These are phyloP conservation scores for Limnanthes douglasii DNA, from an alignment of 345 rosid genomes.

Conservation along the genomic window DNA sequence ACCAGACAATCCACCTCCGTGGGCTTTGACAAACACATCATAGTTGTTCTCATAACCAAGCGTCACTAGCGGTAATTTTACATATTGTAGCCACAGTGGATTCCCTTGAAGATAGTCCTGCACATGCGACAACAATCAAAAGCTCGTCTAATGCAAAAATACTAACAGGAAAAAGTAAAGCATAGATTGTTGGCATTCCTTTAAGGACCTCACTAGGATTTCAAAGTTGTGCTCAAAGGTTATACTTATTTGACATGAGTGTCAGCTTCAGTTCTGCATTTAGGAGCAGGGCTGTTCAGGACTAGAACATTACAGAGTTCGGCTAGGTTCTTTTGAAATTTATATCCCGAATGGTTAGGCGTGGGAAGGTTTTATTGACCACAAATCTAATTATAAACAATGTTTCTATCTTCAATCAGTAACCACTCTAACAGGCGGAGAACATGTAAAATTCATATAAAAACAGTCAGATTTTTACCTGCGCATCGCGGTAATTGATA, in stretches of 20 bases:
- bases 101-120: constrained; percentile 98
- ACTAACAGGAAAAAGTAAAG: not conserved
- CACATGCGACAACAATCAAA: not conserved
- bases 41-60: constrained; percentile 79
- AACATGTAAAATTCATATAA: too few relatives aligned
- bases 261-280: too few relatives aligned
- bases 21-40: constrained; percentile 86
- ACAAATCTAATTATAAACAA: constrained; percentile 2
- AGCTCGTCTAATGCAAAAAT: not conserved
- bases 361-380: constrained; percentile 3
- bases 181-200: not conserved
- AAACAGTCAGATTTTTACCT: constrained; percentile 18
- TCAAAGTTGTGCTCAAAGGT: too few relatives aligned
- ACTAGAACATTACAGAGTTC: too few relatives aligned
- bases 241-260: too few relatives aligned
- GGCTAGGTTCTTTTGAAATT: not conserved
- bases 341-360: not conserved
- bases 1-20: constrained; percentile 91
- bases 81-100: constrained; percentile 83
- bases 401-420: not conserved
- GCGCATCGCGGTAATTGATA: constrained; percentile 81
- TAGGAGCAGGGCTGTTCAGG: too few relatives aligned
- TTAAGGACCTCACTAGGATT: not conserved
- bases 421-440: not conserved
- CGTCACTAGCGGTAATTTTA: constrained; percentile 61